phyloP scores from a whole-genome alignment of 805 yeast species.

The Hanseniaspora pseudoguilliermondii region DNA sequence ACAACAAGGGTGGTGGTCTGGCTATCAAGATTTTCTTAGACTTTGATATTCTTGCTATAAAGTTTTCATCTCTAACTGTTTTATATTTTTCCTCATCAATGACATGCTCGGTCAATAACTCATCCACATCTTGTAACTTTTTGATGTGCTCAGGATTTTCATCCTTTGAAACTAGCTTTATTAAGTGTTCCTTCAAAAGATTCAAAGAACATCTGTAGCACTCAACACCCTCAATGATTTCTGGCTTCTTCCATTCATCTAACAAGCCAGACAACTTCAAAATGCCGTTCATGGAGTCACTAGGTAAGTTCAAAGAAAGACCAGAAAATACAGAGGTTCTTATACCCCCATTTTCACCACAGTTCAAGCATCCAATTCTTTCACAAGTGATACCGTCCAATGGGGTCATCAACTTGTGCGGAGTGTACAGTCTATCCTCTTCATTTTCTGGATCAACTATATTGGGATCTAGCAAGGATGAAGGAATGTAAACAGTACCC shows the following conservation, averaged over 20 bases:
- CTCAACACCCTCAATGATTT: slow-evolving; percentile 82
- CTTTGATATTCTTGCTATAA: slow-evolving; percentile 63
- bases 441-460: slow-evolving; percentile 27
- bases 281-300: slow-evolving; percentile 32
- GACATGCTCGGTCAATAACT: slow-evolving; percentile 49
- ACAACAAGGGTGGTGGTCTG: slow-evolving; percentile 69
- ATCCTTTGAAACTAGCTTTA: slow-evolving; percentile 27
- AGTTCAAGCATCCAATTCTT: slow-evolving; percentile 75
- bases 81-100: slow-evolving; percentile 73
- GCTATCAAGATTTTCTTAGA: slow-evolving; percentile 71
- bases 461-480: slow-evolving; percentile 65
- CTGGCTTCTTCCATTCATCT: slow-evolving; percentile 61
- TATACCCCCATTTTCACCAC: slow-evolving; percentile 92
- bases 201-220: slow-evolving; percentile 82
- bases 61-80: slow-evolving; percentile 57
- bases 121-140: slow-evolving; percentile 32
- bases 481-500: slow-evolving; percentile 60
- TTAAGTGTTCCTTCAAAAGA: slow-evolving; percentile 43
- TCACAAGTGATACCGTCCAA: slow-evolving; percentile 84
- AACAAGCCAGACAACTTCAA: slow-evolving; percentile 41
- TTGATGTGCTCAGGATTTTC: slow-evolving; percentile 15
- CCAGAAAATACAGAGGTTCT: slow-evolving; percentile 71
- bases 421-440: slow-evolving; percentile 35
- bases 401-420: slow-evolving; percentile 59
- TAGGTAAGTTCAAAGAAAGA: slow-evolving; percentile 55